Base-by-base conservation (phyloP, 2,329 filamentous ascomycete species). In the Penicillium hordei region DNA sequence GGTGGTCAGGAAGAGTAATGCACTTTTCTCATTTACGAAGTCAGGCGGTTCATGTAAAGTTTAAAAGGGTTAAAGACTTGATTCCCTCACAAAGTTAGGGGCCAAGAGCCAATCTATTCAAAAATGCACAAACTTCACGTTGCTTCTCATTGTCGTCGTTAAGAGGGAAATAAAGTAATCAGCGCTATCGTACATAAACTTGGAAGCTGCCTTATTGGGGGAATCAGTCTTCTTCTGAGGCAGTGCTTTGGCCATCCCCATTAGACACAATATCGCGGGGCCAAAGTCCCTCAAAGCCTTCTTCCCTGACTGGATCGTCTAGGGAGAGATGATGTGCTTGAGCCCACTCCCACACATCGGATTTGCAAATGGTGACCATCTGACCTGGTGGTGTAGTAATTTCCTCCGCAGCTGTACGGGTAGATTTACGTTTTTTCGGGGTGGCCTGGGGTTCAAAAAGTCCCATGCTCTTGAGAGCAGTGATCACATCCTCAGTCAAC, bases 401-500 rank as follows among this genome's bases (percentile, higher is more conserved):
- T 8, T 65, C 55, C 12, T 66, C 69, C 19, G 60, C 59, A 15
- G 59, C 52, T 19, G 65, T 57, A 29, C 70, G 66, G 19, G 39
- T 76, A 78, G 78, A 73, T 76, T 72, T 70, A 78, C 82, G 64
- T 83, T 68, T 88, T 80, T 74, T 86, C 74, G 48, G 71, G 17
- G 70, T 78, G 65, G 80, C 80, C 57, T 77, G 78, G 21, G 72
- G 70, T 60, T 84, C 82, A 46, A 89, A 79, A 36, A 94, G 78
- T 9, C 83, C 87, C 91, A 97, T 96, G 57, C 91, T 87, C 59
- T 89, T 86, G 53, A 97, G 78, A 25, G 91, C 87, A 0, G 80
- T 80, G 43, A 96, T 83, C 57, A 93, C 91, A 75, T 97, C 93
- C 43, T 97, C 93, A 0, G 84, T 83, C 55, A 89, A 81, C 72